Evolutionary conservation across 1,139 yeast species (phyloP).

Genomic region (Meyerozyma carpophila): DNA sequence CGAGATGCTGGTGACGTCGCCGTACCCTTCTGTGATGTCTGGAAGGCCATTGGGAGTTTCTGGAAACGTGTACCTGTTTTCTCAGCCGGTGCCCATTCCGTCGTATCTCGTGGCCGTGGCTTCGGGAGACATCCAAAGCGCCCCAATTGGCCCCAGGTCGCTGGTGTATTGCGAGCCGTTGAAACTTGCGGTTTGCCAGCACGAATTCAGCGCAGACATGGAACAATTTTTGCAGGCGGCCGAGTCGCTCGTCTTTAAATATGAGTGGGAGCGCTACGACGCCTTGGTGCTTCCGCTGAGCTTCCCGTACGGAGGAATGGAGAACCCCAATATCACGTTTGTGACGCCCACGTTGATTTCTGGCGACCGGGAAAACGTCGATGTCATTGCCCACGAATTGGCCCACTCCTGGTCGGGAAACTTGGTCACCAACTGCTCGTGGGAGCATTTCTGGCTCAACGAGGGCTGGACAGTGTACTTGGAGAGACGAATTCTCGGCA

Average conservation of each 20-base stretch:
- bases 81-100: conserved; percentile 82
- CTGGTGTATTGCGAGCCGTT: conserved; percentile 76
- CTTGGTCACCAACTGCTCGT: conserved; percentile 80
- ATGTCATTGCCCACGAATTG: conserved; percentile 86
- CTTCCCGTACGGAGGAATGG: conserved; percentile 97
- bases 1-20: conserved; percentile 55
- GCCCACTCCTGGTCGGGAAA: conserved; percentile 95
- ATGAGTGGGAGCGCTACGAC: conserved; percentile 84
- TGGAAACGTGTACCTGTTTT: conserved; percentile 44
- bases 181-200: conserved; percentile 59
- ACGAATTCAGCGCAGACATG: conserved; percentile 76
- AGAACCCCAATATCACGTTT: conserved; percentile 85
- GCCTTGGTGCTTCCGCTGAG: conserved; percentile 75
- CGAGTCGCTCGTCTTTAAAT: conserved; percentile 69
- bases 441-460: conserved; percentile 94
- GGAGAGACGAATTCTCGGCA: conserved; percentile 78
- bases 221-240: conserved; percentile 81
- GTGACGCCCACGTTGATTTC: conserved; percentile 87
- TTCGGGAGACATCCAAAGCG: conserved; percentile 68
- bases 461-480: conserved; percentile 96
- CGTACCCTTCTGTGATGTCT: conserved; percentile 64
- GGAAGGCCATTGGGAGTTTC: conserved; percentile 42
- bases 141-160: conserved; percentile 82
- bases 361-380: conserved; percentile 81
- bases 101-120: conserved; percentile 82